Evolutionary conservation across 129 eudicot species (phyloP).

Genomic region (Rutidosis leptorrhynchoides): DNA sequence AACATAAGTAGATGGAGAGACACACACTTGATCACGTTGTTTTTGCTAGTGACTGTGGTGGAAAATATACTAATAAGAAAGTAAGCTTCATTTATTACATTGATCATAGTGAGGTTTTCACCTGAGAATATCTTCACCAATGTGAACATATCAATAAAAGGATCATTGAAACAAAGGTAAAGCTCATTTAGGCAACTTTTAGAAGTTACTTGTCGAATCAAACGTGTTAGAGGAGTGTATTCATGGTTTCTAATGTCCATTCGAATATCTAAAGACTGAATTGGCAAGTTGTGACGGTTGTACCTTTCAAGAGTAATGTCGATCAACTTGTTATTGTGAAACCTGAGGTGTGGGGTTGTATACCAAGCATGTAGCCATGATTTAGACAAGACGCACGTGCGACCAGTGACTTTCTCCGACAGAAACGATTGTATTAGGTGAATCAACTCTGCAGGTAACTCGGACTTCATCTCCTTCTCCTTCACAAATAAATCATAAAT

Average conservation of each 20-base stretch:
- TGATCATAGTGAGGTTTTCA: background rate
- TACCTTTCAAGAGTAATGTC: background rate
- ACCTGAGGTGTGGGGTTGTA: background rate
- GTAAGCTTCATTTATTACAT: no score
- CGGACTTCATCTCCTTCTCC: no score
- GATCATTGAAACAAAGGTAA: background rate
- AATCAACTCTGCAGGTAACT: background rate
- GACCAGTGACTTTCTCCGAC: background rate
- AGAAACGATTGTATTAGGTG: background rate
- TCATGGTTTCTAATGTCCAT: background rate
- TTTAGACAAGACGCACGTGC: background rate
- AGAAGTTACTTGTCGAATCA: background rate
- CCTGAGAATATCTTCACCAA: background rate
- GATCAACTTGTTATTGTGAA: background rate
- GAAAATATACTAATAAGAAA: no score
- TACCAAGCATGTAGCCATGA: background rate
- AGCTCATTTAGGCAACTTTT: background rate
- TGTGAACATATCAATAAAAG: background rate
- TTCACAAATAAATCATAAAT: no score
- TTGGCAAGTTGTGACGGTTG: no score
- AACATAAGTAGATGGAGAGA: no score
- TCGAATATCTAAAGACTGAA: background rate
- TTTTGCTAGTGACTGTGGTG: no score
- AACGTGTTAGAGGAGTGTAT: background rate
- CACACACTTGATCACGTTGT: no score